A percentile compares a stretch with the other conserved stretches of the same genome.
Evolutionary conservation across 2,329 filamentous ascomycete species (phyloP).

Genomic region (Apiospora pterosperma): DNA sequence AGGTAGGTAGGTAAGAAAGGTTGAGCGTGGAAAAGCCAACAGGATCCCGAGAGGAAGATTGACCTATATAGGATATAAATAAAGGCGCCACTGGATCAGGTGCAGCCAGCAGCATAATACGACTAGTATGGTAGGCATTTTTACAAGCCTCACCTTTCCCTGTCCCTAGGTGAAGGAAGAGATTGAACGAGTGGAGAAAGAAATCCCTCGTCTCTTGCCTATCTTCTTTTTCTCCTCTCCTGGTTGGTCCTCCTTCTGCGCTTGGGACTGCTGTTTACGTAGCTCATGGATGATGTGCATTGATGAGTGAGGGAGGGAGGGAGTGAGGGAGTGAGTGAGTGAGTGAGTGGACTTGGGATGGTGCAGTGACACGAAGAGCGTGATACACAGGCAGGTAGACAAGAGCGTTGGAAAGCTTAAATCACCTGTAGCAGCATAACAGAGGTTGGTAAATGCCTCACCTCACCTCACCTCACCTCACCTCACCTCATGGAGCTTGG

Average conservation of each 20-base stretch:
- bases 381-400: neutral
- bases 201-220: neutral
- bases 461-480: too few relatives aligned
- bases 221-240: too few relatives aligned
- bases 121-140: neutral
- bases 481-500: too few relatives aligned
- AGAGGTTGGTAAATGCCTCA: neutral
- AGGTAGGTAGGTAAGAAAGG: too few relatives aligned
- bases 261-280: neutral
- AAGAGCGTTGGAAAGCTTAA: neutral
- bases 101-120: neutral
- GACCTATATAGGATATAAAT: neutral
- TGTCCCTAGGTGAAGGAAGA: neutral
- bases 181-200: neutral
- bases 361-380: neutral
- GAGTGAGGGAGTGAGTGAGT: neutral
- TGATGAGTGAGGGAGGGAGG: neutral
- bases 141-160: neutral
- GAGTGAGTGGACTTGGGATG: neutral
- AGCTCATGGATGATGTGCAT: neutral
- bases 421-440: neutral
- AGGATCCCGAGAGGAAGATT: neutral
- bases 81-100: neutral
- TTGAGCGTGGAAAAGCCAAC: neutral
- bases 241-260: neutral